Conservation (phyloP, 768 basidiomycete species). For the Mrakia frigida region DNA sequence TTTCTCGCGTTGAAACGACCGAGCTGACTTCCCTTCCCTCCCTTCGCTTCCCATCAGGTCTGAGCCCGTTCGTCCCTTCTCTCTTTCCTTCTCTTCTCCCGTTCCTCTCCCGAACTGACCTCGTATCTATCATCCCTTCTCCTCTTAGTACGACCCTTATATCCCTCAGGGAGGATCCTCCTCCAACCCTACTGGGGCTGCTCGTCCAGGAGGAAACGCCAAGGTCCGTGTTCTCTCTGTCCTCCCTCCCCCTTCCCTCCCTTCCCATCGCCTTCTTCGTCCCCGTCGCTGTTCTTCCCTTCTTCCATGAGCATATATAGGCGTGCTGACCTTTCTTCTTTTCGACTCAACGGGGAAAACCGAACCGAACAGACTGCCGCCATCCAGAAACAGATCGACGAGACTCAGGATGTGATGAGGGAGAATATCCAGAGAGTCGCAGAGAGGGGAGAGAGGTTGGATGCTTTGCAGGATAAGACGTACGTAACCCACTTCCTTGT, state of each 20-base stretch:
- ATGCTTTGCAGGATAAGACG: slow-evolving; percentile 98
- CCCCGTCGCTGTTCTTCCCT: no score
- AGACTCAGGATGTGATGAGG: slow-evolving; percentile 95
- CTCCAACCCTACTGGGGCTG: slow-evolving; percentile 39
- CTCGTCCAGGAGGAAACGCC: slow-evolving; percentile 27
- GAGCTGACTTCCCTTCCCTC: not conserved
- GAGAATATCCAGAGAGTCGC: slow-evolving; percentile 74
- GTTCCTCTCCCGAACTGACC: not conserved
- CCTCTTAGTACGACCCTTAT: slow-evolving; percentile 83
- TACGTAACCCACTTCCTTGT: slow-evolving; percentile 47
- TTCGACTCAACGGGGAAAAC: no score
- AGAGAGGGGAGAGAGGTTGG: slow-evolving; percentile 88
- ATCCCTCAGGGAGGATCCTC: slow-evolving; percentile 75
- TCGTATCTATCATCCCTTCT: not conserved
- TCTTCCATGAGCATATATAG: no score
- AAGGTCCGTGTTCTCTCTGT: slow-evolving; percentile 48
- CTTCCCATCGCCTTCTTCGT: not conserved
- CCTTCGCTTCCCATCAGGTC: not conserved
- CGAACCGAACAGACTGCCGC: slow-evolving; percentile 77
- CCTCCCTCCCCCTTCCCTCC: slow-evolving; percentile 43
- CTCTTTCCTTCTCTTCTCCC: not conserved
- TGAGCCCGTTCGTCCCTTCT: slow-evolving; percentile 3
- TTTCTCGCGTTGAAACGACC: no score
- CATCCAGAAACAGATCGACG: slow-evolving; percentile 90
- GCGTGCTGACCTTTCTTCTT: no score